phyloP scores from a whole-genome alignment of 768 basidiomycete genomes.

The Pisolithus tinctorius region DNA sequence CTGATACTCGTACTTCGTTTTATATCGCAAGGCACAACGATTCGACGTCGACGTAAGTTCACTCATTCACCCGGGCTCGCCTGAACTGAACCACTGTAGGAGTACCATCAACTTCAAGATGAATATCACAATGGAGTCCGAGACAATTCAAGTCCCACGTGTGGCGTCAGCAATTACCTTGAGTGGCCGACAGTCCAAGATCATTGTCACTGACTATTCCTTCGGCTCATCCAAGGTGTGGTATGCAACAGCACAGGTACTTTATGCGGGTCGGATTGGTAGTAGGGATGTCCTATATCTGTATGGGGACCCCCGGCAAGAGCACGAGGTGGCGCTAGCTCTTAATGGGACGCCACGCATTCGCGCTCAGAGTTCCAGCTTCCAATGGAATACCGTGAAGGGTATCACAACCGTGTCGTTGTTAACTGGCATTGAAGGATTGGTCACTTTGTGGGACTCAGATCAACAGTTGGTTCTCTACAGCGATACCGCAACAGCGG shows the following conservation, averaged over 20 bases:
- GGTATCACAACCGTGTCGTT: constrained; percentile 44
- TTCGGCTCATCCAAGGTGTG: constrained; percentile 58
- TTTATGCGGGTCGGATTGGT: constrained; percentile 59
- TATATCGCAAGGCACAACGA: constrained; percentile 63
- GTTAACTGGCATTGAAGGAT: constrained; percentile 48
- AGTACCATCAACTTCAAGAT: constrained; percentile 49
- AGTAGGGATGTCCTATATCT: constrained; percentile 58
- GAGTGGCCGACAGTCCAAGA: constrained; percentile 64
- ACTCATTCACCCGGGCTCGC: neutral
- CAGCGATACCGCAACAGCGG: constrained; percentile 58
- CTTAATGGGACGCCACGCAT: constrained; percentile 43
- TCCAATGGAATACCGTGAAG: constrained; percentile 20
- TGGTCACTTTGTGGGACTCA: constrained; percentile 62
- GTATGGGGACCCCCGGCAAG: constrained; percentile 48
- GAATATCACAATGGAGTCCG: constrained; percentile 47
- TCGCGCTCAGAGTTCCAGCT: constrained; percentile 16
- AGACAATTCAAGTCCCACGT: constrained; percentile 50
- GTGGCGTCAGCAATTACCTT: constrained; percentile 50
- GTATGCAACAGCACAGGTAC: constrained; percentile 70
- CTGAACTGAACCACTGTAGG: neutral
- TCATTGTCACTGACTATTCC: constrained; percentile 64
- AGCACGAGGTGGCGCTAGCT: constrained; percentile 46
- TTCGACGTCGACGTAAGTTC: constrained; percentile 58
- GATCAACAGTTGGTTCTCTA: constrained; percentile 61
- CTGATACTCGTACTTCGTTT: constrained; percentile 59